Conservation (phyloP, 768 basidiomycete genomes). For the Bullera alba region DNA sequence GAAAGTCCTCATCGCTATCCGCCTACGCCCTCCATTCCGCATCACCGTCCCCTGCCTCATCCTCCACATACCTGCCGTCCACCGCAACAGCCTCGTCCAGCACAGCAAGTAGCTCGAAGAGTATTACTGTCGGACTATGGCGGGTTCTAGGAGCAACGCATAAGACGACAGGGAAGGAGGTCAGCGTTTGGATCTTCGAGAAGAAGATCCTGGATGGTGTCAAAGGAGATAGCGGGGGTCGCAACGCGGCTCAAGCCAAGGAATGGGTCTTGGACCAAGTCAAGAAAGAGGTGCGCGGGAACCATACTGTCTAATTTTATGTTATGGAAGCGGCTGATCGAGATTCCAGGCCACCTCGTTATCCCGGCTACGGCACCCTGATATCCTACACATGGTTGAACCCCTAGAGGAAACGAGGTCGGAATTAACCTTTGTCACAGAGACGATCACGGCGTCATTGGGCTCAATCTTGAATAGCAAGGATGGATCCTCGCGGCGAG, state of each 20-base stretch:
- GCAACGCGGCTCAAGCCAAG: slow-evolving; percentile 49
- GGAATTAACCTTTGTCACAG: slow-evolving; percentile 87
- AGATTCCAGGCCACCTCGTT: slow-evolving; percentile 62
- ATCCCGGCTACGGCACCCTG: slow-evolving; percentile 81
- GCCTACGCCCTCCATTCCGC: slow-evolving; percentile 22
- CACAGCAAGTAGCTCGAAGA: slow-evolving; percentile 7
- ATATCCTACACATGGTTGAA: slow-evolving; percentile 94
- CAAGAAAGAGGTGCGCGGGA: slow-evolving; percentile 65
- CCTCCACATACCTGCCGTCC: slow-evolving; percentile 19
- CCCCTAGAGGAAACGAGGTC: slow-evolving; percentile 86
- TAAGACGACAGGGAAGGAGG: slow-evolving; percentile 81
- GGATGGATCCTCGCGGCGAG: neutral
- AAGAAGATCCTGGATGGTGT: slow-evolving; percentile 68
- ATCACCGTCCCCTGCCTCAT: slow-evolving; percentile 15
- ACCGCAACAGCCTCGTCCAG: neutral
- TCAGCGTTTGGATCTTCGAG: slow-evolving; percentile 88
- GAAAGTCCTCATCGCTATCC: slow-evolving; percentile 22
- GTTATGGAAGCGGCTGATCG: neutral
- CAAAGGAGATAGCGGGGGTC: slow-evolving; percentile 51
- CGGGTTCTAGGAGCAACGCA: slow-evolving; percentile 76
- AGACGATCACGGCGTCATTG: slow-evolving; percentile 76
- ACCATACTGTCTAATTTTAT: neutral
- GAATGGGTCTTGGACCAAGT: slow-evolving; percentile 75
- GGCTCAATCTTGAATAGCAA: slow-evolving; percentile 43
- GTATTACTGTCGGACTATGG: slow-evolving; percentile 78